Percentiles rank a stretch among this genome's conserved stretches.
These are phyloP conservation scores for Verticillium longisporum DNA, from an alignment of 2,329 filamentous ascomycete species.

Conservation along the genomic window DNA sequence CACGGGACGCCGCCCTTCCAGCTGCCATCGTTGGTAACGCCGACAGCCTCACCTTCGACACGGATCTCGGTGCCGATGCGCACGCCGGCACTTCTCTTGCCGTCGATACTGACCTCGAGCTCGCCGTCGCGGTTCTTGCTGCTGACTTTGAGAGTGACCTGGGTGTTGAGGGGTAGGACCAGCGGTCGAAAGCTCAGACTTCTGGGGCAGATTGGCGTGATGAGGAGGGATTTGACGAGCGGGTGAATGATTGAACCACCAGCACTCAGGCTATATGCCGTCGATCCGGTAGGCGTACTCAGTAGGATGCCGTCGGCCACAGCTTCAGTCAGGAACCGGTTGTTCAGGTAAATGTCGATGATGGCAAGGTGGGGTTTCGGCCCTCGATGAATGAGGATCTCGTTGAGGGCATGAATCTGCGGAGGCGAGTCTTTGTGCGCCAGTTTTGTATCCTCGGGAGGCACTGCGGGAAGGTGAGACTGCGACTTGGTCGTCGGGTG, in stretches of 20 bases:
- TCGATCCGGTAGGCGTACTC: constrained; percentile 89
- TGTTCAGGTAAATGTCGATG: constrained; percentile 85
- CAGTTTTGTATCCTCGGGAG: constrained; percentile 6
- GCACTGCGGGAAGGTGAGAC: constrained; percentile 19
- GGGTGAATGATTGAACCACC: constrained; percentile 94
- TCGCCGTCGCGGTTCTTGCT: constrained; percentile 71
- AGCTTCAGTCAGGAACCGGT: constrained; percentile 84
- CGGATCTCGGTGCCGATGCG: constrained; percentile 76
- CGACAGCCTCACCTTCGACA: constrained; percentile 83
- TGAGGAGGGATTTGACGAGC: constrained; percentile 76
- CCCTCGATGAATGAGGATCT: constrained; percentile 88
- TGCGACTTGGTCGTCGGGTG: constrained; percentile 35
- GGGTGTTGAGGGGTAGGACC: constrained; percentile 79
- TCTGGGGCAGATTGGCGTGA: constrained; percentile 91
- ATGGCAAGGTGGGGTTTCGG: constrained; percentile 84
- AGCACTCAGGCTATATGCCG: constrained; percentile 88
- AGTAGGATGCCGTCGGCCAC: constrained; percentile 94
- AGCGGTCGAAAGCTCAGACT: constrained; percentile 88
- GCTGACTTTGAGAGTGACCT: constrained; percentile 75
- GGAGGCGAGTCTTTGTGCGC: constrained; percentile 21
- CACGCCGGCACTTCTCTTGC: constrained; percentile 61
- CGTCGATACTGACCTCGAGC: constrained; percentile 74
- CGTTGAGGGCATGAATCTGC: constrained; percentile 74
- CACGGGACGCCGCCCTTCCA: constrained; percentile 83
- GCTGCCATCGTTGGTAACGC: constrained; percentile 32